Evolutionary conservation across 1,139 yeast species (phyloP).

Genomic region (Hansenula sp.): DNA sequence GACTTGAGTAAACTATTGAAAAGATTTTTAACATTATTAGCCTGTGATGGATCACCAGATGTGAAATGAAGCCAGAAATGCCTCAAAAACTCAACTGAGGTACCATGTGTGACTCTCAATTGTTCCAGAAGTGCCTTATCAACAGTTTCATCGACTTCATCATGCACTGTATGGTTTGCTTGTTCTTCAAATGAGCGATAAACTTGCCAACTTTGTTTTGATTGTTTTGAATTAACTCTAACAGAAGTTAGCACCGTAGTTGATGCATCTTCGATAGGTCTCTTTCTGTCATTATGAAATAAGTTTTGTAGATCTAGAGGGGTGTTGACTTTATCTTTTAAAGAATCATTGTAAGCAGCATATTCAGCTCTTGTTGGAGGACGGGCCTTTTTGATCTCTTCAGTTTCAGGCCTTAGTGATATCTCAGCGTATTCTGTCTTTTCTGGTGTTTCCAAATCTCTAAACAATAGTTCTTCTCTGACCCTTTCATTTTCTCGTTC

Average conservation of each 20-base stretch:
- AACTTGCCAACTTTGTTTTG: slow-evolving; percentile 43
- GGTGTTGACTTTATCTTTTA: slow-evolving; percentile 30
- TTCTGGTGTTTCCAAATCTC: slow-evolving; percentile 55
- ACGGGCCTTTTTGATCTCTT: slow-evolving; percentile 2
- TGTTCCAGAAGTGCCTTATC: slow-evolving; percentile 32
- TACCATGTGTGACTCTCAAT: slow-evolving; percentile 52
- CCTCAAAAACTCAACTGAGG: slow-evolving; percentile 65
- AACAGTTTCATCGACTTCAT: slow-evolving; percentile 20
- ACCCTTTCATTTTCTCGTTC: slow-evolving; percentile 29
- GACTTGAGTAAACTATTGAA: slow-evolving; percentile 47
- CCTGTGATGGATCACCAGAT: slow-evolving; percentile 53
- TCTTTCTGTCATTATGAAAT: slow-evolving; percentile 29
- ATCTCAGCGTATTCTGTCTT: slow-evolving; percentile 56
- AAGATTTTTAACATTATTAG: slow-evolving; percentile 39
- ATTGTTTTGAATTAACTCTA: slow-evolving; percentile 52
- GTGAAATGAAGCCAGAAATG: slow-evolving; percentile 68
- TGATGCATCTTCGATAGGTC: slow-evolving; percentile 42
- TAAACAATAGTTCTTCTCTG: slow-evolving; percentile 50
- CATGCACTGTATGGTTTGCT: slow-evolving; percentile 16
- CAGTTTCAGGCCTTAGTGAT: slow-evolving; percentile 36
- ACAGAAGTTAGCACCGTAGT: slow-evolving; percentile 48
- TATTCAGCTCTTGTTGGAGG: slow-evolving; percentile 16
- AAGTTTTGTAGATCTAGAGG: slow-evolving; percentile 41
- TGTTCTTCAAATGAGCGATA: slow-evolving; percentile 24
- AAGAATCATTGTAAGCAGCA: slow-evolving; percentile 17